Conservation (phyloP, 2,329 filamentous ascomycete genomes). For the Proliferodiscus dingleyae region DNA sequence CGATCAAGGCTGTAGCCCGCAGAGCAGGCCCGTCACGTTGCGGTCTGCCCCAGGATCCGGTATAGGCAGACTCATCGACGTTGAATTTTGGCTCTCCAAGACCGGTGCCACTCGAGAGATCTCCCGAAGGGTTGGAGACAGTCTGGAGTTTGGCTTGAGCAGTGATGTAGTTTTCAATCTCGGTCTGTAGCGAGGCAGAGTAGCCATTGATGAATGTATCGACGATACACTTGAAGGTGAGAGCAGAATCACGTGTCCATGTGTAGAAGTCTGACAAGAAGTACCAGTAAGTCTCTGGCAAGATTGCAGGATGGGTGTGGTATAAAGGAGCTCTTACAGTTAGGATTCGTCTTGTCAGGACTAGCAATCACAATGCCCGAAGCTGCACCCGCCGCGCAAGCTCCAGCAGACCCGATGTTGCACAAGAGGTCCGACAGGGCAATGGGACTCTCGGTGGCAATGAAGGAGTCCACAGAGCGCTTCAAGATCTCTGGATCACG, state of each 20-base stretch:
- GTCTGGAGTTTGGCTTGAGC: constrained; percentile 56
- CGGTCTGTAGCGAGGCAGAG: constrained; percentile 39
- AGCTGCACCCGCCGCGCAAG: constrained; percentile 42
- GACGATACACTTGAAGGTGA: constrained; percentile 64
- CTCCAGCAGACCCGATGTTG: constrained; percentile 55
- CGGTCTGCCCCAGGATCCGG: constrained; percentile 67
- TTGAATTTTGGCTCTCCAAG: constrained; percentile 73
- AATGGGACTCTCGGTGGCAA: constrained; percentile 47
- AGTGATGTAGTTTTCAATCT: constrained; percentile 63
- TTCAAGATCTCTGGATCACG: constrained; percentile 38
- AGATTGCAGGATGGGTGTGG: neutral
- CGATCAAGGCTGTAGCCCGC: constrained; percentile 66
- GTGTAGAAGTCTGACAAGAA: constrained; percentile 66
- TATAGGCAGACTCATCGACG: constrained; percentile 58
- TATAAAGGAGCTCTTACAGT: constrained; percentile 12
- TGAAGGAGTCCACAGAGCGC: constrained; percentile 48
- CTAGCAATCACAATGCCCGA: constrained; percentile 53
- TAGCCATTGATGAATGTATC: constrained; percentile 59
- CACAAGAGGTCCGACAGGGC: constrained; percentile 49
- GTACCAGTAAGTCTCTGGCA: constrained; percentile 2
- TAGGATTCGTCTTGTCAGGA: constrained; percentile 53
- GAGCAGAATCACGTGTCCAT: constrained; percentile 71
- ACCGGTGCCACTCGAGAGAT: constrained; percentile 41
- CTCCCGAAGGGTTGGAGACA: constrained; percentile 50
- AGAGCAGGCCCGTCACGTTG: constrained; percentile 77